These are phyloP conservation scores for Pseudoturritis turrita DNA, from an alignment of 345 rosid species.

Conservation along the genomic window DNA sequence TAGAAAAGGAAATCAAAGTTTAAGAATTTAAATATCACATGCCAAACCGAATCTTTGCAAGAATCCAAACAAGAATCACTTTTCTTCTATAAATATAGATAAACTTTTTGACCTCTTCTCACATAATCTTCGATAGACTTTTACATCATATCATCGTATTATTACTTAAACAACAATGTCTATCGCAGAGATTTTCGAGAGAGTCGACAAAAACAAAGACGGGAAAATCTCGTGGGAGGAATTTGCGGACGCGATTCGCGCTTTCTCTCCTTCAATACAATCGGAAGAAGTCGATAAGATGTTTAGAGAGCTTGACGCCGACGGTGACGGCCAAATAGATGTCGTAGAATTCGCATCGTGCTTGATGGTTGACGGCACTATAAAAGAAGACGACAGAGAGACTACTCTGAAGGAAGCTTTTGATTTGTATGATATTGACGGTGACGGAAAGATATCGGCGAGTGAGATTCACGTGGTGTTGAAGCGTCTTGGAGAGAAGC, in stretches of 20 bases:
- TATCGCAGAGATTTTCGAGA: background rate
- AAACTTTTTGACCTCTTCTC: background rate
- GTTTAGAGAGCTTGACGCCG: constrained; percentile 12
- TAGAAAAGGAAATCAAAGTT: background rate
- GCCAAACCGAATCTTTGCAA: too few relatives aligned
- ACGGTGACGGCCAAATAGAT: constrained; percentile 10
- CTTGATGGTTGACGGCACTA: background rate
- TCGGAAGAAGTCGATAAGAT: constrained; percentile 11
- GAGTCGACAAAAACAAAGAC: constrained; percentile 12
- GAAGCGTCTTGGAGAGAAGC: background rate
- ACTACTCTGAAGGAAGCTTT: background rate
- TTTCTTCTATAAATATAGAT: constrained; percentile 4
- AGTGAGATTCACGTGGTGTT: constrained; percentile 7
- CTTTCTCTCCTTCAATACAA: background rate
- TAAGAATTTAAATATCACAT: too few relatives aligned
- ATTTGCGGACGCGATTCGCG: constrained; percentile 6
- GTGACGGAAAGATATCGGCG: constrained; percentile 23
- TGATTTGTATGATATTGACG: constrained; percentile 13
- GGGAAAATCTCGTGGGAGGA: constrained; percentile 21
- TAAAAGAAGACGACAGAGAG: background rate
- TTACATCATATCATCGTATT: background rate
- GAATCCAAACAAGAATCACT: too few relatives aligned
- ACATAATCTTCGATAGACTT: background rate
- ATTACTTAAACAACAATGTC: background rate
- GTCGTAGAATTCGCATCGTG: background rate